Percentiles rank a stretch among this genome's conserved stretches.
These are phyloP conservation scores for Antrodiella citrinella DNA, from an alignment of 768 basidiomycete genomes.

Conservation along the genomic window DNA sequence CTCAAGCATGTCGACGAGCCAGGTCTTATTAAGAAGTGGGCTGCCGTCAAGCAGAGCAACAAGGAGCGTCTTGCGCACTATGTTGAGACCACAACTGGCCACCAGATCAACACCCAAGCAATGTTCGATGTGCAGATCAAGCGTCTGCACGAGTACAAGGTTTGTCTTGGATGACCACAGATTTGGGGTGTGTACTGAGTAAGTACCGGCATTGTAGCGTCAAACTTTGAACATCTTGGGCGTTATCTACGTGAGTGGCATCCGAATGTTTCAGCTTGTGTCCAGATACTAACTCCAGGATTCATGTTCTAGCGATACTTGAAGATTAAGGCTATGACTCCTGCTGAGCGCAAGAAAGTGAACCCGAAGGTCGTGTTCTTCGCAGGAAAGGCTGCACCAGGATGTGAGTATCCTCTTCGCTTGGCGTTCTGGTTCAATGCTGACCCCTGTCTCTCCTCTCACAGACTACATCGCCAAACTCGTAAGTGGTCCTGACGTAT, in stretches of 20 bases:
- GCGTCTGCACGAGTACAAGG: slow-evolving; percentile 20
- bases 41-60: slow-evolving; percentile 79
- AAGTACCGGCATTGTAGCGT: slow-evolving; percentile 83
- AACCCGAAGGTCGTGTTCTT: slow-evolving; percentile 92
- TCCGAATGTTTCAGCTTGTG: too few species aligned
- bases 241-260: slow-evolving; percentile 63
- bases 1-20: slow-evolving; percentile 65
- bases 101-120: slow-evolving; percentile 64
- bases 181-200: slow-evolving; percentile 48
- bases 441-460: neutral
- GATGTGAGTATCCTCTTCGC: slow-evolving; percentile 42
- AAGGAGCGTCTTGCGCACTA: slow-evolving; percentile 81
- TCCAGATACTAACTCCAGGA: neutral
- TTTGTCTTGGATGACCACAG: slow-evolving; percentile 3
- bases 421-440: neutral
- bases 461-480: slow-evolving; percentile 88
- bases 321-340: slow-evolving; percentile 67
- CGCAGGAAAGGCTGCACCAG: slow-evolving; percentile 95
- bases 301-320: slow-evolving; percentile 76
- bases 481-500: slow-evolving; percentile 32
- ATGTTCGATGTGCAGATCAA: slow-evolving; percentile 93
- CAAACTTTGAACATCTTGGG: slow-evolving; percentile 93
- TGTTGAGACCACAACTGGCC: slow-evolving; percentile 62
- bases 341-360: slow-evolving; percentile 74
- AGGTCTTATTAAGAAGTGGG: slow-evolving; percentile 74